Evolutionary conservation across 2,329 filamentous ascomycete genomes (phyloP), one percentile per base, ranked within the genome.

Genomic region (Cryphonectria japonica): DNA sequence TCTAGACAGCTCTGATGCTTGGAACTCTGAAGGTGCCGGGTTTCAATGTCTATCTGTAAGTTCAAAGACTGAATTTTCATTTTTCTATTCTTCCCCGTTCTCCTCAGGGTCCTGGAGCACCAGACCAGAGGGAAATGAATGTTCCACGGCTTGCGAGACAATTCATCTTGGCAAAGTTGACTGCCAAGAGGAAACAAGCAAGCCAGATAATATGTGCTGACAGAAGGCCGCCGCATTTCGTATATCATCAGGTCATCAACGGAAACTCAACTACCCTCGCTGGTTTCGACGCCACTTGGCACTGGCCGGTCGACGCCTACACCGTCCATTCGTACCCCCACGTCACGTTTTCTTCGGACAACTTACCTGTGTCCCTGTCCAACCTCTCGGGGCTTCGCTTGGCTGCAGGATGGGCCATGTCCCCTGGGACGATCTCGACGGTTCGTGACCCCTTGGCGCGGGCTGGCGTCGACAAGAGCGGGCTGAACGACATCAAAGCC

Each of bases 251-350:
- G 71, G 52, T 73, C 16, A 71, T 73, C 63, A 73, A 73, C 32
- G 71, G 52, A 39, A 69, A 63, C 59, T 73, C 71, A 4, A 29
- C 69, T 29, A 66, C 69, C 6, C 11, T 41, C 9, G 63, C 57
- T 37, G 73, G 77, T 5, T 79, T 80, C 41, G 78, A 79, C 67
- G 77, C 77, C 39, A 78, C 76, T n/a, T 80, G 78, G 78, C 72
- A 69, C 64, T 80, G 78, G 78, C 74, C 75, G 9, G 74, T 72
- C 64, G 71, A 76, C 52, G 73, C 74, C 8, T 72, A 72, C 26
- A 73, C 74, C 7, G 78, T 80, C 34, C 78, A 80, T 67, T 79
- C 78, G 4, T 80, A 77, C 72, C 78, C 78, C 68, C 78, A 79
- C 73, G 78, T 80, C 54, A 78, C 78, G 61, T 75, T 79, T 65